These are phyloP conservation scores for Mycena vulgaris DNA, from an alignment of 768 basidiomycete genomes.

Conservation along the genomic window DNA sequence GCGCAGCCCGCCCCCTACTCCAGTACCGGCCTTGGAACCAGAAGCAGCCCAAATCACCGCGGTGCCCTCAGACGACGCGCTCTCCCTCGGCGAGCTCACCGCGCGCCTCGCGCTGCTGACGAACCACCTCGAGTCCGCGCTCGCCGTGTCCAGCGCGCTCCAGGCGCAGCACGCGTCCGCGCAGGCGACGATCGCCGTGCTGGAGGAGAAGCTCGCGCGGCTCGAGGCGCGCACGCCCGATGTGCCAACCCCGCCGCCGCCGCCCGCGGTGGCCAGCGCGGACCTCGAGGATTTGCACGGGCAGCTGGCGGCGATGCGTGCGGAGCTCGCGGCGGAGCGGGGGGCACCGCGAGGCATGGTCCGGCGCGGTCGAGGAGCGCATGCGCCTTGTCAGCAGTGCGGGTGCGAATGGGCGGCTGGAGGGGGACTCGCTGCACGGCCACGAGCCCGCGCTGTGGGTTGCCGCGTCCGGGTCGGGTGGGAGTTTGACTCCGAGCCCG, in stretches of 20 bases:
- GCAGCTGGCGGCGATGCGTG: slow-evolving; percentile 27
- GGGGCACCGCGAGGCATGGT: slow-evolving; percentile 30
- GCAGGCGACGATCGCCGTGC: slow-evolving; percentile 73
- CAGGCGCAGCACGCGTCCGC: slow-evolving; percentile 85
- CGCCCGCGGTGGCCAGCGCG: background rate
- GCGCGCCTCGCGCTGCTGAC: slow-evolving; percentile 74
- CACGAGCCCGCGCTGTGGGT: background rate
- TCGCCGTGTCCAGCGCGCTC: slow-evolving; percentile 78
- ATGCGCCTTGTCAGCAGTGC: background rate
- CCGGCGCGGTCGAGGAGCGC: slow-evolving; percentile 22
- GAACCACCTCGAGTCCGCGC: slow-evolving; percentile 80
- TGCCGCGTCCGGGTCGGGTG: background rate
- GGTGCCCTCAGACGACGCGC: no score
- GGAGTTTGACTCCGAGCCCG: background rate
- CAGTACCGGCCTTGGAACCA: no score
- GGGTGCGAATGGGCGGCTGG: slow-evolving; percentile 13
- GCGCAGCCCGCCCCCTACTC: slow-evolving; percentile 43
- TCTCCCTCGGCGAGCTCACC: slow-evolving; percentile 70
- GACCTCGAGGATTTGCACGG: slow-evolving; percentile 13
- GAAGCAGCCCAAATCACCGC: no score
- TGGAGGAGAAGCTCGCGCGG: slow-evolving; percentile 76
- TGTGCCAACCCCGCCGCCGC: background rate
- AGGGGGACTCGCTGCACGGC: background rate
- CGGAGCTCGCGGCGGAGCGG: slow-evolving; percentile 30
- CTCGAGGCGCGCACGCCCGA: slow-evolving; percentile 63